Percentiles rank a stretch among this genome's conserved stretches.
Conservation (phyloP, 805 yeast species). For the Ogataea populi-albae region DNA sequence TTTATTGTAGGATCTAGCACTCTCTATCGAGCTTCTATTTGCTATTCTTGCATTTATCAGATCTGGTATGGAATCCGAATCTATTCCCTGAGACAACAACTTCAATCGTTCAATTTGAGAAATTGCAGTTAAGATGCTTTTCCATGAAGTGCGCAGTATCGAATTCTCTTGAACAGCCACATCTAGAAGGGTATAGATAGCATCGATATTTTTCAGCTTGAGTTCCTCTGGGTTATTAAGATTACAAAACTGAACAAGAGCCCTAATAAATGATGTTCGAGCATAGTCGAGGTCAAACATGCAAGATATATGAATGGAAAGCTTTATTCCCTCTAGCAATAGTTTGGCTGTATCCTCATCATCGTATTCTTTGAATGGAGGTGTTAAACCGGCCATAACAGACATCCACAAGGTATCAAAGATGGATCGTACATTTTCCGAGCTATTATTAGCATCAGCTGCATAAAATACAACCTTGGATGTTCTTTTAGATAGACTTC, state of each 20-base stretch:
- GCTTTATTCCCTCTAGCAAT: conserved; percentile 81
- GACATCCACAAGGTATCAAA: conserved; percentile 98
- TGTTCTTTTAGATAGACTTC: conserved; percentile 44
- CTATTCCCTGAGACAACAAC: conserved; percentile 81
- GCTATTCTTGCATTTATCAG: conserved; percentile 72
- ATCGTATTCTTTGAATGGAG: conserved; percentile 87
- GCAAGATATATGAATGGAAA: conserved; percentile 80
- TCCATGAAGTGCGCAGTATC: conserved; percentile 74
- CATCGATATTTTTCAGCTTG: conserved; percentile 75
- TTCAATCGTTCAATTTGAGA: conserved; percentile 92
- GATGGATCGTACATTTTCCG: conserved; percentile 88
- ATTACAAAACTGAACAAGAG: conserved; percentile 82
- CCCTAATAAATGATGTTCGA: conserved; percentile 83
- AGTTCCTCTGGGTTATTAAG: conserved; percentile 76
- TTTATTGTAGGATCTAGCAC: conserved; percentile 38
- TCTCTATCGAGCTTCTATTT: conserved; percentile 52
- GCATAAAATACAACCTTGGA: conserved; percentile 59
- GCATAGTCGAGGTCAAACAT: conserved; percentile 82
- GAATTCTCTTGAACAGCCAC: conserved; percentile 82
- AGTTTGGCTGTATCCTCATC: conserved; percentile 64
- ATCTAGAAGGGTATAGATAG: conserved; percentile 69
- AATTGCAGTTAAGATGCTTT: conserved; percentile 71
- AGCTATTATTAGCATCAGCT: conserved; percentile 60
- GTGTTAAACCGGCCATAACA: conserved; percentile 87
- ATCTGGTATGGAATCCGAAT: conserved; percentile 82